Conservation (phyloP, 805 yeast genomes). For the Ogataea chonburiensis region DNA sequence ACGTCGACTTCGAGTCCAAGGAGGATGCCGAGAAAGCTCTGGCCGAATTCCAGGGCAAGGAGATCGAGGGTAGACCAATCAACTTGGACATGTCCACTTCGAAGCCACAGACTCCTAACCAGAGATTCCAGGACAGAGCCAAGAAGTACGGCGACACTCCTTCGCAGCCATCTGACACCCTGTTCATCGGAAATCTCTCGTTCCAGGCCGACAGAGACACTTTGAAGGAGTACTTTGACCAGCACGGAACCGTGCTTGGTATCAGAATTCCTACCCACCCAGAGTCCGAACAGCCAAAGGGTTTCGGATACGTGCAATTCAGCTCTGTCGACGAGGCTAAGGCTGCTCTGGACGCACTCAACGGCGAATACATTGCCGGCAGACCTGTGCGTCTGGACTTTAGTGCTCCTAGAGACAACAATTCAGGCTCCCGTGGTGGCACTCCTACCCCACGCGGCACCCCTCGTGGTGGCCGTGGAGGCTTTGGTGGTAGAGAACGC, state of each 20-base stretch:
- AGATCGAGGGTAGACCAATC: conserved; percentile 95
- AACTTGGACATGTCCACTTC: conserved; percentile 90
- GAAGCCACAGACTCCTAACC: conserved; percentile 58
- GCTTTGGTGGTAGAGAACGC: conserved; percentile 42
- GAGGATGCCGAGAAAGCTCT: conserved; percentile 84
- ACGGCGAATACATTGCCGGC: conserved; percentile 86
- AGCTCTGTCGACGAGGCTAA: conserved; percentile 85
- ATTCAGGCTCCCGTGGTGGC: conserved; percentile 39
- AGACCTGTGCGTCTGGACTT: conserved; percentile 93
- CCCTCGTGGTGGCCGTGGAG: conserved; percentile 38
- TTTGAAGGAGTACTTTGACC: conserved; percentile 69
- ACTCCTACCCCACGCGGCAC: conserved; percentile 41
- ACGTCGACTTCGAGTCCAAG: conserved; percentile 85
- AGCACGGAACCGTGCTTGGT: conserved; percentile 78
- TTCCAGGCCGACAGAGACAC: conserved; percentile 84
- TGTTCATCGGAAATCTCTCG: conserved; percentile 93
- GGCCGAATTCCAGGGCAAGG: conserved; percentile 82
- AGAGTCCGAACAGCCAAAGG: conserved; percentile 98
- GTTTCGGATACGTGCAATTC: conserved; percentile 97
- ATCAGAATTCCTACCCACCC: conserved; percentile 98
- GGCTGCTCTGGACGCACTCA: conserved; percentile 80
- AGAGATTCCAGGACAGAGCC: conserved; percentile 73
- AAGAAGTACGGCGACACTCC: conserved; percentile 85
- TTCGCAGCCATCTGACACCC: conserved; percentile 91
- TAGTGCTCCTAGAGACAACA: conserved; percentile 72